These are phyloP conservation scores for Linum lewisii DNA, from an alignment of 345 rosid species.

Conservation along the genomic window DNA sequence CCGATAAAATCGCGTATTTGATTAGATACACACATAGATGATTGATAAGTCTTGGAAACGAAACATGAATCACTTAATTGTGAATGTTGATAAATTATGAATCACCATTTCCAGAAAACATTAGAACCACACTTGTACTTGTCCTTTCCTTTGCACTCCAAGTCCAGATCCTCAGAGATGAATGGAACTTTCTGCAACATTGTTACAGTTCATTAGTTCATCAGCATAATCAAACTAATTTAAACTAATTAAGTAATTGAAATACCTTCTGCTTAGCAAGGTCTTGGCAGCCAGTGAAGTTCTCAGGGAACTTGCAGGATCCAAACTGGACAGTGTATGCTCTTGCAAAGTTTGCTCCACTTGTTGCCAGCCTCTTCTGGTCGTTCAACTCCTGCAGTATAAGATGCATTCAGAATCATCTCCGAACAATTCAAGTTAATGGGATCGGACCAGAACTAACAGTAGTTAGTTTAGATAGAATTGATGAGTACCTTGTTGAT, in stretches of 20 bases:
- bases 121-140: slow-evolving; percentile 97
- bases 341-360: slow-evolving; percentile 93
- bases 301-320: slow-evolving; percentile 92
- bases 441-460: no score
- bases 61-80: no score
- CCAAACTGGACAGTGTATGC: slow-evolving; percentile 93
- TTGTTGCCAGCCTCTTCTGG: slow-evolving; percentile 91
- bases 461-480: no score
- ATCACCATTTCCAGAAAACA: slow-evolving; percentile 99
- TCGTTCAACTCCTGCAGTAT: slow-evolving; percentile 92
- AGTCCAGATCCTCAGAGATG: slow-evolving; percentile 59
- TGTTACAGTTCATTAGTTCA: no score
- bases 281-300: slow-evolving; percentile 98
- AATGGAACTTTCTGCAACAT: slow-evolving; percentile 87
- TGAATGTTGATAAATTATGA: no score
- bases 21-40: no score
- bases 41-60: no score
- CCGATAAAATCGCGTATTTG: no score
- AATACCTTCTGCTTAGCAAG: slow-evolving; percentile 94
- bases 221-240: background rate
- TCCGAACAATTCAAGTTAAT: no score
- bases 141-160: slow-evolving; percentile 96
- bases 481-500: slow-evolving; percentile 90
- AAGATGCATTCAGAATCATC: no score
- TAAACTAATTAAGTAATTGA: background rate